A percentile compares a stretch with the other conserved stretches of the same genome.
Conservation (phyloP, 768 basidiomycete genomes). For the Mycena belliarum region DNA sequence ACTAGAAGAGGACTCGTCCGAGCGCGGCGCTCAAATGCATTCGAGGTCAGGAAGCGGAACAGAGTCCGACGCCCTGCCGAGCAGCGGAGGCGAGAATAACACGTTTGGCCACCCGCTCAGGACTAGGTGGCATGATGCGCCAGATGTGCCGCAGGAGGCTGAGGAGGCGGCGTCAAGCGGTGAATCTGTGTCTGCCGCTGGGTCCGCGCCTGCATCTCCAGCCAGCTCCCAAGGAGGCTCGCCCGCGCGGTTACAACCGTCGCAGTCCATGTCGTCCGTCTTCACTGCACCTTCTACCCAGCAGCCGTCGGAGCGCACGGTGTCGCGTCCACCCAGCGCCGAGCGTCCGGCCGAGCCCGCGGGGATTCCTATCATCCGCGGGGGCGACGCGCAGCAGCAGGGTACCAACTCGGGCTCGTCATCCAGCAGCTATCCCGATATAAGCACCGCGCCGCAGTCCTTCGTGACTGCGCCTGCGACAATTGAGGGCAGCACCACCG, state of each 20-base stretch:
- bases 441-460: conserved; percentile 70
- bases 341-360: conserved; percentile 21
- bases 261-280: conserved; percentile 13
- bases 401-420: conserved; percentile 22
- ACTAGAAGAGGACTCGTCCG: conserved; percentile 53
- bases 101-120: conserved; percentile 70
- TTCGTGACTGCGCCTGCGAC: conserved; percentile 70
- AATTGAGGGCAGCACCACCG: conserved; percentile 52
- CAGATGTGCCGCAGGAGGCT: conserved; percentile 20
- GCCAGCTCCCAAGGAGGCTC: conserved; percentile 1
- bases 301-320: conserved; percentile 20
- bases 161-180: no score
- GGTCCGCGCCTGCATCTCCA: neutral
- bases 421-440: conserved; percentile 51
- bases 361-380: conserved; percentile 29
- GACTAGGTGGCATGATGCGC: conserved; percentile 35
- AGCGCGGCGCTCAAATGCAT: conserved; percentile 33
- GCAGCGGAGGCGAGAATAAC: conserved; percentile 60
- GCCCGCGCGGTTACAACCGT: conserved; percentile 5
- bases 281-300: conserved; percentile 18
- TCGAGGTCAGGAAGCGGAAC: conserved; percentile 55
- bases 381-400: conserved; percentile 7
- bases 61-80: conserved; percentile 45
- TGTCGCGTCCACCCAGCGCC: conserved; percentile 16
- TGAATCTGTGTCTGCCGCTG: no score